These are phyloP conservation scores for Discostella pseudostelligera DNA, from an alignment of 108 stramenopile genomes.

Conservation along the genomic window DNA sequence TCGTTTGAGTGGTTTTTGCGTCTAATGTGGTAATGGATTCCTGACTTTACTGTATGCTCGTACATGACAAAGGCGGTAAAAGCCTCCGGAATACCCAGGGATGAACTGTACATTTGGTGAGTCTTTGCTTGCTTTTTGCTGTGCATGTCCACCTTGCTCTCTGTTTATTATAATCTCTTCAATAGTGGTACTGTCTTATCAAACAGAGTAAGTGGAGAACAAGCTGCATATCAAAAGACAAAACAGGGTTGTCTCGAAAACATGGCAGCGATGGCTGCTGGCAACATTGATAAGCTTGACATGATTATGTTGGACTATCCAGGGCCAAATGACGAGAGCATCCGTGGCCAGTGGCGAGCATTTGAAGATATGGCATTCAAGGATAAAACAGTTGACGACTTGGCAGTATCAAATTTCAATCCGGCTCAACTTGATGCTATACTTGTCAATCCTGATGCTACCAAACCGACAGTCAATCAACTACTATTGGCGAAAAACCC, in stretches of 20 bases:
- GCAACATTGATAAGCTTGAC: constrained; percentile 70
- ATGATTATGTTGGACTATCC: constrained; percentile 86
- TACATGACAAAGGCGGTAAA: constrained; percentile 47
- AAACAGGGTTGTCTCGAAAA: constrained; percentile 70
- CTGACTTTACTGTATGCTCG: neutral
- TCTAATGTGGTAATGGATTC: neutral
- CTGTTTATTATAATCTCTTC: neutral
- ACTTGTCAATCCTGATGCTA: constrained; percentile 43
- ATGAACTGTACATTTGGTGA: constrained; percentile 66
- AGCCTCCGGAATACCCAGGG: constrained; percentile 62
- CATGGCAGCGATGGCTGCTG: constrained; percentile 59
- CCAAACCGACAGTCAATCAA: constrained; percentile 72
- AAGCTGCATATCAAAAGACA: constrained; percentile 56
- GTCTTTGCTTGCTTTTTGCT: neutral
- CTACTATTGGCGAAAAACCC: constrained; percentile 77
- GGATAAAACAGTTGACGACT: constrained; percentile 48
- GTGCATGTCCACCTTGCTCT: neutral
- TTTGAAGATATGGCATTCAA: constrained; percentile 68
- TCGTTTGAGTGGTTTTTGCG: neutral
- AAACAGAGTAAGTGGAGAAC: constrained; percentile 62
- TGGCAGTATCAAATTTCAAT: constrained; percentile 73
- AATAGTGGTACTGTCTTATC: constrained; percentile 67
- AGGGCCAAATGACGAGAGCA: constrained; percentile 69
- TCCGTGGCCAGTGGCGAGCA: constrained; percentile 70
- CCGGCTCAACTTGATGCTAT: constrained; percentile 67